Conservation (phyloP, 495 filamentous ascomycete genomes). For the Usnea hakonensis region DNA sequence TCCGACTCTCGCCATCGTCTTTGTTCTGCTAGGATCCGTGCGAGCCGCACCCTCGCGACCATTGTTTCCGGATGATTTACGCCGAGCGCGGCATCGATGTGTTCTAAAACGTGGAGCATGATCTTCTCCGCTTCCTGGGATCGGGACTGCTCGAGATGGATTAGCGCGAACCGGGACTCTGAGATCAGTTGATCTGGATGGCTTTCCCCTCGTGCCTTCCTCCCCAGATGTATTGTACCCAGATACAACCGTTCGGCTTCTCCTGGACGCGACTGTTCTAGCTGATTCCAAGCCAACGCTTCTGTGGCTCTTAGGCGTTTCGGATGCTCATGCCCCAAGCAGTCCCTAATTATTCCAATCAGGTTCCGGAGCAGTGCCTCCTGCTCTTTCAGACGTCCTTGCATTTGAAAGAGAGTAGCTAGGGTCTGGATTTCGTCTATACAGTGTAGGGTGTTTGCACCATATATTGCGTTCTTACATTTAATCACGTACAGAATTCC, state of each 20-base stretch:
- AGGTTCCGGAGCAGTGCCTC: background rate
- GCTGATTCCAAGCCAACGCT: background rate
- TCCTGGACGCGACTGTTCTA: background rate
- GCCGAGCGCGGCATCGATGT: background rate
- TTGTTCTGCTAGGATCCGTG: background rate
- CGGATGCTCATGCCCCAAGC: background rate
- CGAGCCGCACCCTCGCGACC: background rate
- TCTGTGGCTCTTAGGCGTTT: background rate
- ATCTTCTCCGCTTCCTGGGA: background rate
- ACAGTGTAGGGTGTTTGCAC: background rate
- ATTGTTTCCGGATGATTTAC: background rate
- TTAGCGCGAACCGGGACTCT: background rate
- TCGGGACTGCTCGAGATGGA: background rate
- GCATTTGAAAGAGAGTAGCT: background rate
- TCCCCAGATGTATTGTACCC: background rate
- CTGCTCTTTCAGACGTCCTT: background rate
- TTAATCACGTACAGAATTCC: background rate
- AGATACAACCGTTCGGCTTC: slow-evolving; percentile 2
- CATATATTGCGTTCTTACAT: background rate
- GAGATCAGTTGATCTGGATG: background rate
- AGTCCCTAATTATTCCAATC: background rate
- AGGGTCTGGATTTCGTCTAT: background rate
- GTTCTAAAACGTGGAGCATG: background rate
- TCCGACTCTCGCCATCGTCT: background rate
- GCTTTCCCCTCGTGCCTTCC: background rate